Conservation (phyloP, 495 filamentous ascomycete species). For the Aspergillus panamensis region DNA sequence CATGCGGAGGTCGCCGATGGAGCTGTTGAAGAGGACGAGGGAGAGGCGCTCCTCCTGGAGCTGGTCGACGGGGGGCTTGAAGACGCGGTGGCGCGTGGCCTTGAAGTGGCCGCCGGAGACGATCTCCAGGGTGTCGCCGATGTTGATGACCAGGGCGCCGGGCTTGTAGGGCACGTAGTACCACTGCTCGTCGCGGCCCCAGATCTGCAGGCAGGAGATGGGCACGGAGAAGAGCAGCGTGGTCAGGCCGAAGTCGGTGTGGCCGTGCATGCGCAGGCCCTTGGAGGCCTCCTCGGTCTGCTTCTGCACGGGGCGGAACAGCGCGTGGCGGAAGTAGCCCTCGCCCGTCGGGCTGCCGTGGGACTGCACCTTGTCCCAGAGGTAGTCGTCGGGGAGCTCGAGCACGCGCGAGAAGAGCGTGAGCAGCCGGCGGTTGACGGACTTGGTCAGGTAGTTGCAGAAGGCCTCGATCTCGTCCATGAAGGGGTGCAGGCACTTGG, state of each 20-base stretch:
- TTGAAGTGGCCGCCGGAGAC: conserved; percentile 49
- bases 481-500: conserved; percentile 40
- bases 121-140: conserved; percentile 46
- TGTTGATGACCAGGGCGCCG: conserved; percentile 44
- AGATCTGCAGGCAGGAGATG: conserved; percentile 42
- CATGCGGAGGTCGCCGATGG: conserved; percentile 38
- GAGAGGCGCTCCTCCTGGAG: conserved; percentile 38
- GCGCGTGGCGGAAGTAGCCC: conserved; percentile 46
- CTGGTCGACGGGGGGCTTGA: conserved; percentile 42
- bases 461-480: conserved; percentile 46
- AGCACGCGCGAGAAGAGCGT: conserved; percentile 45
- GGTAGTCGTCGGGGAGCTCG: conserved; percentile 44
- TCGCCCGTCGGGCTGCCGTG: conserved; percentile 43
- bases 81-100: conserved; percentile 44
- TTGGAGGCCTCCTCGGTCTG: conserved; percentile 36
- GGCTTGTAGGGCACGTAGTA: conserved; percentile 44
- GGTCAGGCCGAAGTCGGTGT: conserved; percentile 44
- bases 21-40: conserved; percentile 44
- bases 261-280: conserved; percentile 44
- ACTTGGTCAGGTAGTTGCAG: conserved; percentile 42
- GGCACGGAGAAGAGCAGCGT: conserved; percentile 45
- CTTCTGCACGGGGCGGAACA: conserved; percentile 41
- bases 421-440: conserved; percentile 43
- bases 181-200: conserved; percentile 41
- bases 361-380: conserved; percentile 46